Base-by-base conservation (phyloP, 2,329 filamentous ascomycete genomes). In the Nemania sp. region DNA sequence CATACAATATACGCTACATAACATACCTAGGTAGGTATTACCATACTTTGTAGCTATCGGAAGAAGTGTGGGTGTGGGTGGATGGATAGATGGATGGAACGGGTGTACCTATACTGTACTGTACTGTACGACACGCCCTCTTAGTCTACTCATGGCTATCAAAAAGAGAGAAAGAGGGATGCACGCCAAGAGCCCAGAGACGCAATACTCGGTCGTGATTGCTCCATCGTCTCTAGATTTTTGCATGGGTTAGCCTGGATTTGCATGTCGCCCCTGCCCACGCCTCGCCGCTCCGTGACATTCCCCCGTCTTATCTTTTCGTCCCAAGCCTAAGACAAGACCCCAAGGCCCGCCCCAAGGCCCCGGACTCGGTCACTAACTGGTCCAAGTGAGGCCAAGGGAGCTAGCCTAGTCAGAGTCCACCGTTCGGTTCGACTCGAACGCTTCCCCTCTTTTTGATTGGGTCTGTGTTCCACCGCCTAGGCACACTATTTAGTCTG, bases 271-370 rank as follows among this genome's bases (percentile, higher is more conserved):
- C 52, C 66, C 66, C 56, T 47, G 57, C 43, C n/a, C 52, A n/a
- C 24, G 20, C 53, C 53, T 22, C 13, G 43, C 11, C 29, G 26
- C 24, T n/a, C 6, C 5, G 13, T 49, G 45, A 53, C 11, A 20
- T 58, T 66, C 62, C 66, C 53, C 62, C 57, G 66, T 65, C 66
- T 68, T 68, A 68, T 68, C 66, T 53, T 58, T 45, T 35, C 5
- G 51, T 1, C 41, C n/a, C n/a, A n/a, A n/a, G n/a, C n/a, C n/a
- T n/a, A n/a, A n/a, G n/a, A n/a, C 6, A 10, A 5, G 32, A 32
- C 29, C 29, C 29, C 29, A 32, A 32, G 29, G 29, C 5, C 35
- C 20, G 3, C 26, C 26, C 56, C 62, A 62, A 66, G 57, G 47
- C 22, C 22, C 62, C 35, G 57, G 62, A 52, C 61, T 45, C 38